phyloP scores from a whole-genome alignment of 495 filamentous ascomycete genomes.

The Trichoderma asperelloides region DNA sequence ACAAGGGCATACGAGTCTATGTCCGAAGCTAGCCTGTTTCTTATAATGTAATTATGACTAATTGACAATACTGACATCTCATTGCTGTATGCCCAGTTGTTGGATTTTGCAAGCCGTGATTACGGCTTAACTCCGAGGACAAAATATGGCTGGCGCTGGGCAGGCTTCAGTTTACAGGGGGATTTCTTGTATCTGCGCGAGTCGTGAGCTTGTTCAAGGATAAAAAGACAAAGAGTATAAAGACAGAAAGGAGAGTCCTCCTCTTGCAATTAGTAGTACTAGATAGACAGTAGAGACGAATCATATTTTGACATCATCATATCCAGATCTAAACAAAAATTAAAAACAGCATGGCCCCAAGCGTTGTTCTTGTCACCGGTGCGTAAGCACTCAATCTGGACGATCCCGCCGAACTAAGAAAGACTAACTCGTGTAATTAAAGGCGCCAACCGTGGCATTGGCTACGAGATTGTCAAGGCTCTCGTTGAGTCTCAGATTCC shows the following conservation, averaged over 20 bases:
- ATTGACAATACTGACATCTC: too few relatives aligned
- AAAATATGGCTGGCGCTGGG: too few relatives aligned
- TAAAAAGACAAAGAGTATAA: background rate
- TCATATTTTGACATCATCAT: background rate
- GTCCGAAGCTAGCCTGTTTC: too few relatives aligned
- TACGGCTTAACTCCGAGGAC: too few relatives aligned
- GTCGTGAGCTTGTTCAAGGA: too few relatives aligned
- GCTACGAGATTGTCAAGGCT: slow-evolving; percentile 36
- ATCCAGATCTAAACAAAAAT: background rate
- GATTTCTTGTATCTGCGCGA: too few relatives aligned
- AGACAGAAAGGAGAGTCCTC: background rate
- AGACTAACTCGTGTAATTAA: slow-evolving; percentile 3
- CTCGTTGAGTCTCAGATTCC: slow-evolving; percentile 26
- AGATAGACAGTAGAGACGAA: too few relatives aligned
- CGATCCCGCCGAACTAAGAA: background rate
- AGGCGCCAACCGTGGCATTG: slow-evolving; percentile 43
- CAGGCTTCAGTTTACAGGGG: too few relatives aligned
- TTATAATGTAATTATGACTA: too few relatives aligned
- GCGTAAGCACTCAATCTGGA: slow-evolving; percentile 6
- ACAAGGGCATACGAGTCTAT: too few relatives aligned
- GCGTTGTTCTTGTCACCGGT: slow-evolving; percentile 29
- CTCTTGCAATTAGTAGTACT: background rate
- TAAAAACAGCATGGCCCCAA: background rate
- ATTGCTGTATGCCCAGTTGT: too few relatives aligned
- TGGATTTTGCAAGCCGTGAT: too few relatives aligned